A percentile compares a stretch with the other conserved stretches of the same genome.
phyloP scores from a whole-genome alignment of 768 basidiomycete species.

The Macrolepiota dolichaula region DNA sequence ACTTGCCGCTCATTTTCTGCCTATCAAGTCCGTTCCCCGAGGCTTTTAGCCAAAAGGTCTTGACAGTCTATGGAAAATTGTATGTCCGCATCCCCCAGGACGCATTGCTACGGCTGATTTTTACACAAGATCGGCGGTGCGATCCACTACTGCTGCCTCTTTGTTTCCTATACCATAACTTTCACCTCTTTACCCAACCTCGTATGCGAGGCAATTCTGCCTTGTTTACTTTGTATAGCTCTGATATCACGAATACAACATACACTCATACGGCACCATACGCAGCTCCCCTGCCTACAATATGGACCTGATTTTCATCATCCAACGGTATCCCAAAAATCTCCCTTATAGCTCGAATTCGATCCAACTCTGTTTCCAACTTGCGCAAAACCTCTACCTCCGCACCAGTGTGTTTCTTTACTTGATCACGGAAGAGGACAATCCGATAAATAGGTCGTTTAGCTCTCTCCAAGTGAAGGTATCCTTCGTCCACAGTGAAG shows the following conservation, averaged over 20 bases:
- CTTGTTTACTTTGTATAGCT: neutral
- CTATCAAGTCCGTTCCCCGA: constrained; percentile 35
- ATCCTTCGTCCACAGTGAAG: constrained; percentile 21
- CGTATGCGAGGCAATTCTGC: constrained; percentile 30
- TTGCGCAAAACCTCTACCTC: constrained; percentile 18
- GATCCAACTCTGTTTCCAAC: constrained; percentile 26
- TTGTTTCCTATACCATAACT: constrained; percentile 34
- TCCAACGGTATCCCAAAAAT: neutral
- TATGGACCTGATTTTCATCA: constrained; percentile 3
- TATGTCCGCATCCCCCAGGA: constrained; percentile 14
- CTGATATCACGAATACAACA: too few species aligned
- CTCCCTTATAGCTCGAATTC: constrained; percentile 17
- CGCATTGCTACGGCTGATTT: neutral
- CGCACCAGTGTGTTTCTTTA: constrained; percentile 22
- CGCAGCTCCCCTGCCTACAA: neutral
- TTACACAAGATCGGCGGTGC: constrained; percentile 34
- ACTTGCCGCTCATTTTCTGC: constrained; percentile 28
- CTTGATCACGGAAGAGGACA: constrained; percentile 22
- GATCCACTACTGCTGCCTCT: constrained; percentile 38
- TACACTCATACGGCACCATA: neutral
- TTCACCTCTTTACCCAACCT: constrained; percentile 41
- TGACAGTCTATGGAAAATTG: constrained; percentile 39
- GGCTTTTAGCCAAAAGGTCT: constrained; percentile 37
- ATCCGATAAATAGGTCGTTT: constrained; percentile 18
- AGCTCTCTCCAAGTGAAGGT: constrained; percentile 9